Evolutionary conservation across 331 rosid genomes (phyloP).

Genomic region (Prunus yedoensis): DNA sequence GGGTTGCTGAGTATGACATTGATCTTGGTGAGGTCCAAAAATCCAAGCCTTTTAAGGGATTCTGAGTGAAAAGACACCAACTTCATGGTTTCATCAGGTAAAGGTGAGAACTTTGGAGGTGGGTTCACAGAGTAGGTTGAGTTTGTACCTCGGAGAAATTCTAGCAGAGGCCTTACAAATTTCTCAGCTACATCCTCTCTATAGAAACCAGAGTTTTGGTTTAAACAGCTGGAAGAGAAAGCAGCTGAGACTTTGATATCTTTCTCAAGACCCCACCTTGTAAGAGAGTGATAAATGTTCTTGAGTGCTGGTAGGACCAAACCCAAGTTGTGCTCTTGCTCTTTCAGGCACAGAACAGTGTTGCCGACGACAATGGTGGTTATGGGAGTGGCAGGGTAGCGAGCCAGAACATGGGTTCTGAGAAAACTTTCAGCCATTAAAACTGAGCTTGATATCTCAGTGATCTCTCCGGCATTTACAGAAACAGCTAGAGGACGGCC

Average conservation of each 20-base stretch:
- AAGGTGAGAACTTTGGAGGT: constrained; percentile 31
- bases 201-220: constrained; percentile 28
- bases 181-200: constrained; percentile 4
- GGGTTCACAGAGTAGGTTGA: constrained; percentile 55
- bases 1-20: constrained; percentile 32
- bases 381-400: constrained; percentile 62
- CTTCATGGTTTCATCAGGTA: constrained; percentile 36
- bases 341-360: constrained; percentile 39
- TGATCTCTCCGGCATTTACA: constrained; percentile 39
- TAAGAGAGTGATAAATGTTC: constrained; percentile 68
- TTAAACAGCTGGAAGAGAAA: constrained; percentile 40
- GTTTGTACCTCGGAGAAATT: constrained; percentile 51
- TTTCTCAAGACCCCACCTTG: constrained; percentile 79
- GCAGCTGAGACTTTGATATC: constrained; percentile 62
- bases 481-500: constrained; percentile 60
- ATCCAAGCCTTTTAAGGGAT: constrained; percentile 45
- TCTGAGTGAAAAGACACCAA: constrained; percentile 48
- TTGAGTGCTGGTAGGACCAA: constrained; percentile 47
- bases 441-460: constrained; percentile 50
- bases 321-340: constrained; percentile 25
- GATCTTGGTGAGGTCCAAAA: constrained; percentile 39
- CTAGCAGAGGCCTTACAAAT: constrained; percentile 37
- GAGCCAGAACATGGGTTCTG: constrained; percentile 54
- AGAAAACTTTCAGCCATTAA: constrained; percentile 74
- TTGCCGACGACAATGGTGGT: constrained; percentile 59